phyloP scores from a whole-genome alignment of 2,329 filamentous ascomycete genomes.

The Beauveria pseudobassiana region DNA sequence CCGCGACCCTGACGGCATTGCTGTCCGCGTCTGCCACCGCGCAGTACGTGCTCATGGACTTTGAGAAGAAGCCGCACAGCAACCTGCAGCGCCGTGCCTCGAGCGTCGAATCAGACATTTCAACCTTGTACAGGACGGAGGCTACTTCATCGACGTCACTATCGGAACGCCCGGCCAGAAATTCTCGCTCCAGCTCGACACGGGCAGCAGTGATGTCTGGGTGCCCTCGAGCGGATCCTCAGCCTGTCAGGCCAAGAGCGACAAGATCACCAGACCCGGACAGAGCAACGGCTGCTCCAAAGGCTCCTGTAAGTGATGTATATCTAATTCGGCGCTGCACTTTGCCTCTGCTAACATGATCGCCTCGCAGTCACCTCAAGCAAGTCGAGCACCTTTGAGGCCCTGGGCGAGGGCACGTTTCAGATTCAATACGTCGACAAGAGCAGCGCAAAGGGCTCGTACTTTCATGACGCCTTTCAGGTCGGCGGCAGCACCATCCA shows the following conservation, averaged over 20 bases:
- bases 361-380: slow-evolving; percentile 35
- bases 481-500: slow-evolving; percentile 45
- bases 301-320: slow-evolving; percentile 37
- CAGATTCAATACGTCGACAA: slow-evolving; percentile 56
- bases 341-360: slow-evolving; percentile 16
- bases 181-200: slow-evolving; percentile 54
- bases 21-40: slow-evolving; percentile 15
- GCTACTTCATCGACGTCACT: slow-evolving; percentile 49
- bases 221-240: slow-evolving; percentile 34
- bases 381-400: slow-evolving; percentile 38
- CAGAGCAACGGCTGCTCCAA: slow-evolving; percentile 28
- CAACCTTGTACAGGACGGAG: slow-evolving; percentile 37
- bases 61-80: slow-evolving; percentile 28
- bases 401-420: slow-evolving; percentile 38
- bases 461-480: slow-evolving; percentile 49
- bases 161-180: slow-evolving; percentile 52
- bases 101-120: slow-evolving; percentile 35
- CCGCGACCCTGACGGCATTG: slow-evolving; percentile 7
- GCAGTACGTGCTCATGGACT: slow-evolving; percentile 40
- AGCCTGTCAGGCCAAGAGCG: slow-evolving; percentile 29
- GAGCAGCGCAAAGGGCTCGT: slow-evolving; percentile 48
- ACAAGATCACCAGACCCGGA: slow-evolving; percentile 16
- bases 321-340: neutral
- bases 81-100: slow-evolving; percentile 30
- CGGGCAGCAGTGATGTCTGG: slow-evolving; percentile 60